A percentile compares a stretch with the other conserved stretches of the same genome.
These are phyloP conservation scores for Cladosporium austrohemisphaericum DNA, from an alignment of 2,329 filamentous ascomycete species.

Conservation along the genomic window DNA sequence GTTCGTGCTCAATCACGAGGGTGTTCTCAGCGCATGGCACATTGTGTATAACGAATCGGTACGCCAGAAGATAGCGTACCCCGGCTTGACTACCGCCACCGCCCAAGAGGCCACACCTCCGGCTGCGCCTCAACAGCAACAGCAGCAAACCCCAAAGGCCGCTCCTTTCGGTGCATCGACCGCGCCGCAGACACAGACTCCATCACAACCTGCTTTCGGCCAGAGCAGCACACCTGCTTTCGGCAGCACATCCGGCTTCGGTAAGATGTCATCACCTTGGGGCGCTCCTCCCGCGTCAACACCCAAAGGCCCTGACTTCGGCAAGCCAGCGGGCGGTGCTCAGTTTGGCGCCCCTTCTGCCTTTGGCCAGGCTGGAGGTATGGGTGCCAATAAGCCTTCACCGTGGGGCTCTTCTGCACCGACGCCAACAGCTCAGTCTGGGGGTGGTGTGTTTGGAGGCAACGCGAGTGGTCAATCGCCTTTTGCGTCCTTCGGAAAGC, in stretches of 20 bases:
- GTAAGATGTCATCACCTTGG: constrained; percentile 28
- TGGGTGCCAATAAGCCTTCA: constrained; percentile 25
- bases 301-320: constrained; percentile 17
- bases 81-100: constrained; percentile 57
- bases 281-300: constrained; percentile 19
- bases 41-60: constrained; percentile 86
- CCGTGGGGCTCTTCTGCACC: constrained; percentile 22
- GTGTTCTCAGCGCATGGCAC: constrained; percentile 84
- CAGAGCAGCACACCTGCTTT: constrained; percentile 25
- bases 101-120: constrained; percentile 28
- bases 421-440: not conserved
- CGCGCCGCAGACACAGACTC: constrained; percentile 5
- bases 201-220: constrained; percentile 25
- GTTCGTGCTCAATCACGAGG: constrained; percentile 84
- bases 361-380: constrained; percentile 25
- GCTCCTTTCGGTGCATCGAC: constrained; percentile 32
- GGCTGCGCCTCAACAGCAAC: not conserved
- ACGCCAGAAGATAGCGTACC: constrained; percentile 66
- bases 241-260: constrained; percentile 24
- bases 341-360: constrained; percentile 14
- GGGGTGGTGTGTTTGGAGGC: constrained; percentile 17
- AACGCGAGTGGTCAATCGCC: constrained; percentile 18
- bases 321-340: constrained; percentile 21
- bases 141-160: constrained; percentile 6
- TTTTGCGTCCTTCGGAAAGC: constrained; percentile 9